These are phyloP conservation scores for Aureobasidium sp. DNA, from an alignment of 2,329 filamentous ascomycete species.

Conservation along the genomic window DNA sequence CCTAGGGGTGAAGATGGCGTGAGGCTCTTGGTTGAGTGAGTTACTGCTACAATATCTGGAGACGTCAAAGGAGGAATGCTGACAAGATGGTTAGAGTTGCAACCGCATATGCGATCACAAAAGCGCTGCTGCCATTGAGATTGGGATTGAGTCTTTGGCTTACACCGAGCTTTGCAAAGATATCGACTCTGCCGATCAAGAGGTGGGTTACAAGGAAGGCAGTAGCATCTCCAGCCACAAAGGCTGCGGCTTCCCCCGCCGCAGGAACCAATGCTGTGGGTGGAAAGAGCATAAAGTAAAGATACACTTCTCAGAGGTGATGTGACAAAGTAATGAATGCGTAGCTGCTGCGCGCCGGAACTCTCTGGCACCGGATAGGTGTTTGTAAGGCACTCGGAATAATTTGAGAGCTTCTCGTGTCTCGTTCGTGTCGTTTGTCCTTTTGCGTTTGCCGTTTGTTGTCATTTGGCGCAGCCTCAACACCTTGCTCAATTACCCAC, in stretches of 20 bases:
- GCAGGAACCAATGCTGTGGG: not conserved
- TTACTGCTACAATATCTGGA: conserved; percentile 3
- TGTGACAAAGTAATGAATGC: not conserved
- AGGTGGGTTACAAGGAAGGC: conserved; percentile 1
- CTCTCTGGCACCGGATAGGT: not conserved
- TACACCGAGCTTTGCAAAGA: conserved; percentile 70
- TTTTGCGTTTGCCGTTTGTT: not conserved
- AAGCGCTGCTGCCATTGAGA: conserved; percentile 70
- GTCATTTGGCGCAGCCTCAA: not conserved
- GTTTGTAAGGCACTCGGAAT: not conserved
- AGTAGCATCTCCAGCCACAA: not conserved
- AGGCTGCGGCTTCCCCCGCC: not conserved
- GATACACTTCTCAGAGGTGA: not conserved
- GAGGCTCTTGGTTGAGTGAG: conserved; percentile 49
- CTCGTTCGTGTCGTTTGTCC: not conserved
- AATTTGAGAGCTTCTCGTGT: not conserved
- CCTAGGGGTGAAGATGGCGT: conserved; percentile 33
- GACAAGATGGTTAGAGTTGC: conserved; percentile 49
- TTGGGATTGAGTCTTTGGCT: conserved; percentile 76
- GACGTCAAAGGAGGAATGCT: not conserved
- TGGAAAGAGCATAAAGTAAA: conserved; percentile 1
- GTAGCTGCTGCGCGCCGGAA: not conserved
- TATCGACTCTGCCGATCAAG: conserved; percentile 15
- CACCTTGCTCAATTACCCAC: not conserved
- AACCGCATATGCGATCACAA: conserved; percentile 85